Conservation (phyloP, 2,329 filamentous ascomycete genomes). For the Ophiocordyceps camponoti-floridani region DNA sequence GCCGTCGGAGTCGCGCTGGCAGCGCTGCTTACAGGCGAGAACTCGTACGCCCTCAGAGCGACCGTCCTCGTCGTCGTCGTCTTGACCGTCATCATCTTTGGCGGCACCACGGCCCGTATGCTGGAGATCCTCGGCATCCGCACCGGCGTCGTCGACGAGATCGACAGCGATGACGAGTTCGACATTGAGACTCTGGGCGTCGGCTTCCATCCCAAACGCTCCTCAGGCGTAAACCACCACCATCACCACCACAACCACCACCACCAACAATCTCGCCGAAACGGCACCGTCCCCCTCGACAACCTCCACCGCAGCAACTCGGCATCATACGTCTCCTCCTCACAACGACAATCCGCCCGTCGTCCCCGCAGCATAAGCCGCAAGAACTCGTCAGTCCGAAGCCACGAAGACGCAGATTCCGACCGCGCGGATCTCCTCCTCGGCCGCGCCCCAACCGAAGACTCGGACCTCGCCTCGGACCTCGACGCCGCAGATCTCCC, state of each 20-base stretch:
- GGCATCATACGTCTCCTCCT: conserved; percentile 34
- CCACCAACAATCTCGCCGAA: no score
- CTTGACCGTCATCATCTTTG: conserved; percentile 95
- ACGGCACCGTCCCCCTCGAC: conserved; percentile 41
- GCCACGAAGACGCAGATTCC: conserved; percentile 20
- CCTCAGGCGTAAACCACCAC: conserved; percentile 40
- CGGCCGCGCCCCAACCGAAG: conserved; percentile 23
- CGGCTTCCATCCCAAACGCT: conserved; percentile 65
- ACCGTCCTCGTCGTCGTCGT: conserved; percentile 97
- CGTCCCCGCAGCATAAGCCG: conserved; percentile 32
- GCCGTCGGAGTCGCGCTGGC: conserved; percentile 91
- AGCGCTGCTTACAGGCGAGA: conserved; percentile 67
- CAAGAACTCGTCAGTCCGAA: conserved; percentile 25
- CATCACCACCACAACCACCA: conserved; percentile 68
- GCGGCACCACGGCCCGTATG: conserved; percentile 93
- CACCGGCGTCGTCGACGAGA: conserved; percentile 90
- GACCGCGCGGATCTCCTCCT: conserved; percentile 40
- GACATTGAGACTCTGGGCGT: conserved; percentile 69
- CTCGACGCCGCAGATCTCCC: conserved; percentile 50
- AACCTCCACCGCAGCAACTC: conserved; percentile 22
- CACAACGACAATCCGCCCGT: conserved; percentile 16
- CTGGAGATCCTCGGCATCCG: conserved; percentile 92
- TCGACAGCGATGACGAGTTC: conserved; percentile 96
- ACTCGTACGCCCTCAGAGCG: conserved; percentile 67
- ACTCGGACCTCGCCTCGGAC: conserved; percentile 44